A percentile compares a stretch with the other conserved stretches of the same genome.
These are phyloP conservation scores for Zalerion maritima DNA, from an alignment of 495 filamentous ascomycete species.

Conservation along the genomic window DNA sequence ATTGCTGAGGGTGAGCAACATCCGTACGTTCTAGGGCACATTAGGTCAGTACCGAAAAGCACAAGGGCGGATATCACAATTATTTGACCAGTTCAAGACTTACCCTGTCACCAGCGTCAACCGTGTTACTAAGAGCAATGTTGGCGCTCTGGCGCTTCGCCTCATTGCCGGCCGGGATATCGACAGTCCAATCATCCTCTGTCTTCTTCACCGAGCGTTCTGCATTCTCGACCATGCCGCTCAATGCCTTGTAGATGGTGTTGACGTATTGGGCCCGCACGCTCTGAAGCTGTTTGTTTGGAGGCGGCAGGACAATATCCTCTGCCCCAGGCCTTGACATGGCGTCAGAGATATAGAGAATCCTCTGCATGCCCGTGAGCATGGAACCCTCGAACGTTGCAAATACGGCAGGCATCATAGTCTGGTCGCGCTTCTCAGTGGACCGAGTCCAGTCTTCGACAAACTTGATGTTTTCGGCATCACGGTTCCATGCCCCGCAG, in stretches of 20 bases:
- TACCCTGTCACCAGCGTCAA: slow-evolving; percentile 59
- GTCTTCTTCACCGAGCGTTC: slow-evolving; percentile 49
- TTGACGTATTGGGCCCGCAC: slow-evolving; percentile 78
- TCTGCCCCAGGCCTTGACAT: slow-evolving; percentile 48
- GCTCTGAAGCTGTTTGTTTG: slow-evolving; percentile 69
- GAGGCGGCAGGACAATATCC: slow-evolving; percentile 69
- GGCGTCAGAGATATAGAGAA: slow-evolving; percentile 81
- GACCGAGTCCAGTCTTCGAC: slow-evolving; percentile 85
- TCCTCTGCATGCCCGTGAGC: slow-evolving; percentile 75
- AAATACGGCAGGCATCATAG: slow-evolving; percentile 78
- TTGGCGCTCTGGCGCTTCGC: no score
- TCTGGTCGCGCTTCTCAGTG: slow-evolving; percentile 64
- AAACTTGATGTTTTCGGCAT: slow-evolving; percentile 76
- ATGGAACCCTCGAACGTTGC: slow-evolving; percentile 63
- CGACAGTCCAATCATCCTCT: slow-evolving; percentile 42
- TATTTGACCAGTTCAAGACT: slow-evolving; percentile 15
- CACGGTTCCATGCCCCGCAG: slow-evolving; percentile 73
- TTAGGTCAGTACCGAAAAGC: slow-evolving; percentile 11
- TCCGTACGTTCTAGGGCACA: slow-evolving; percentile 60
- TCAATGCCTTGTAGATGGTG: slow-evolving; percentile 79
- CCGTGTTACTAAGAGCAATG: slow-evolving; percentile 38
- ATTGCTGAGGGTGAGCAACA: slow-evolving; percentile 86
- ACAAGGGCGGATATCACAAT: slow-evolving; percentile 8
- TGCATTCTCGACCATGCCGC: slow-evolving; percentile 91
- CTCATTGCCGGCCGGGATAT: no score